Percentiles rank a stretch among this genome's conserved stretches.
Evolutionary conservation across 768 basidiomycete species (phyloP).

Genomic region (Rossbeevera mucosa): DNA sequence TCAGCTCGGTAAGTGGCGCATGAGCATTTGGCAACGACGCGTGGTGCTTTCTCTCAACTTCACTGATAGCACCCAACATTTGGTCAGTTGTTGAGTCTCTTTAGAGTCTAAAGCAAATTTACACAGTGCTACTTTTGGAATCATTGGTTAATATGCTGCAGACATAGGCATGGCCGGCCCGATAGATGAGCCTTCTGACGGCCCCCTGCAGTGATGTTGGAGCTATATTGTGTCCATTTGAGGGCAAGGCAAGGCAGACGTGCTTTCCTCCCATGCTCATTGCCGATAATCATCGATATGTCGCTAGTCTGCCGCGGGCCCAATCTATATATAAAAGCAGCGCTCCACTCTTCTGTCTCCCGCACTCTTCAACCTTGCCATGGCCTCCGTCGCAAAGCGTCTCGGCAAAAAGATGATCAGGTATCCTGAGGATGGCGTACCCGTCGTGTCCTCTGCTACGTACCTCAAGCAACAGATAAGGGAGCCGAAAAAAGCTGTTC

Average conservation of each 20-base stretch:
- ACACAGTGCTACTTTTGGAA: not conserved
- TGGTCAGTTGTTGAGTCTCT: too few relatives aligned
- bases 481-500: constrained; percentile 50
- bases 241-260: constrained; percentile 9
- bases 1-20: constrained; percentile 40
- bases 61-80: too few relatives aligned
- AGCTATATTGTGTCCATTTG: not conserved
- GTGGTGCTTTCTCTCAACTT: too few relatives aligned
- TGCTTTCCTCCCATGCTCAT: constrained; percentile 24
- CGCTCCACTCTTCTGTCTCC: not conserved
- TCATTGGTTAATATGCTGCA: not conserved
- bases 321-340: constrained; percentile 3
- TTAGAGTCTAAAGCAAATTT: not conserved
- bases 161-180: not conserved
- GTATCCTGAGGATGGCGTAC: constrained; percentile 55
- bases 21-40: constrained; percentile 11
- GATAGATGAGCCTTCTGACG: not conserved
- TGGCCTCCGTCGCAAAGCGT: constrained; percentile 41
- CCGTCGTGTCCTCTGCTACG: constrained; percentile 54
- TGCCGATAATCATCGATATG: too few relatives aligned
- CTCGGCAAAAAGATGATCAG: constrained; percentile 55
- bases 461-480: constrained; percentile 42
- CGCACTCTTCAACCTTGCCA: constrained; percentile 10
- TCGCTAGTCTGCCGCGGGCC: too few relatives aligned
- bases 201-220: not conserved